Base-by-base conservation (phyloP, 108 stramenopile species). In the Cyclotella choctawhatcheeana region DNA sequence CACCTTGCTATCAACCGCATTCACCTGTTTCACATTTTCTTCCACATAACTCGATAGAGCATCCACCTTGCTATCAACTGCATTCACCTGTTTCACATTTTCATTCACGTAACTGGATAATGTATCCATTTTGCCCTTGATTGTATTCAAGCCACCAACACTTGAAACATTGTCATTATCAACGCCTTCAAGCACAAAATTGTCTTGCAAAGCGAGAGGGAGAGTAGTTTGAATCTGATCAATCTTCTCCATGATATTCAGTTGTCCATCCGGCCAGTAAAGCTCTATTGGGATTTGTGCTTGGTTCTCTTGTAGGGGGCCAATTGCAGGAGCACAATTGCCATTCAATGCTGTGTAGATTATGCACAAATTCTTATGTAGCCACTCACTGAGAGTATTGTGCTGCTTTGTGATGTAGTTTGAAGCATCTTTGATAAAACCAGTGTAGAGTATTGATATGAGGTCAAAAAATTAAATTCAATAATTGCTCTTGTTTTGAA, bases 321-420 rank as follows among this genome's bases (percentile, higher is more conserved):
- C 47, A 17, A 48, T 48, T 48, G 12, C 16, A 48, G 47, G 16
- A 8, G 4, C n/a, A n/a, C 47, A 48, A 8, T 10, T n/a, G 47
- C 47, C 47, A 17, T 4, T n/a, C 12, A 4, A n/a, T 4, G 8
- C 4, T n/a, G 8, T n/a, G 17, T n/a, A 48, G 4, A 48, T 48
- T 17, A 4, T n/a, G 18, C 47, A 48, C 8, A 48, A n/a, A 8
- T 10, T 48, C 8, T n/a, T n/a, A 48, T 48, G 47, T 4, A 48
- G 47, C 47, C 47, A 48, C 18, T 48, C 47, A n/a, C 16, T n/a
- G 47, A 48, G 47, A 48, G 17, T n/a, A 48, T 48, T 48, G 47
- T 48, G 47, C 47, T 48, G 47, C 4, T n/a, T 4, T 48, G 47
- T 48, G 18, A 48, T 8, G 47, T 48, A 48, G 47, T 48, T 48